phyloP scores from a whole-genome alignment of 164 flowering plant genomes.

The Stephania yunnanensis region DNA sequence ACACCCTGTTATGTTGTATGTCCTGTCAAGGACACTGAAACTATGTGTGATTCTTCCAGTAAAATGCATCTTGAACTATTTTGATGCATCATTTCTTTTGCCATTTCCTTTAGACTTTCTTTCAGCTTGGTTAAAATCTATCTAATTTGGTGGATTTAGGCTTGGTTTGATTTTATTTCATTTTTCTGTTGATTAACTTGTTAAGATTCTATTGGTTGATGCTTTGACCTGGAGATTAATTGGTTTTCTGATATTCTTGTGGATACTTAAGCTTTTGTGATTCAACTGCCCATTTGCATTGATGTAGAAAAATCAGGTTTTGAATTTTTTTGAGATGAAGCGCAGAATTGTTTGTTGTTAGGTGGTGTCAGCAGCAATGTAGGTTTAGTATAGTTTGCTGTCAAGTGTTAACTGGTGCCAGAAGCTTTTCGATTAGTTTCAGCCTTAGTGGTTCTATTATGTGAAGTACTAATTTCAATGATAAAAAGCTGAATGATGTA shows the following conservation, averaged over 20 bases:
- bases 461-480: too few species aligned
- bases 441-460: too few species aligned
- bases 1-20: neutral
- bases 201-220: neutral
- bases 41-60: neutral
- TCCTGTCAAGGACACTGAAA: neutral
- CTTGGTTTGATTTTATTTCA: neutral
- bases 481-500: too few species aligned
- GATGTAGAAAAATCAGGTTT: neutral
- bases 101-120: neutral
- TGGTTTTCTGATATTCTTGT: too few species aligned
- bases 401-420: neutral
- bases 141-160: neutral
- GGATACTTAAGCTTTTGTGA: neutral
- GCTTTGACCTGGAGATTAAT: neutral
- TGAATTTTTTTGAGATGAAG: neutral
- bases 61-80: neutral
- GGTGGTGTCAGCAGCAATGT: neutral
- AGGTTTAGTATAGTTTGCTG: neutral
- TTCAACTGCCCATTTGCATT: neutral
- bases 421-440: too few species aligned
- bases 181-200: neutral
- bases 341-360: neutral
- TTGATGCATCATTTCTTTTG: neutral
- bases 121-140: neutral